Evolutionary conservation across 2,329 filamentous ascomycete species (phyloP), one percentile per base, ranked within the genome.

Genomic region (Penicillium sumatraense): DNA sequence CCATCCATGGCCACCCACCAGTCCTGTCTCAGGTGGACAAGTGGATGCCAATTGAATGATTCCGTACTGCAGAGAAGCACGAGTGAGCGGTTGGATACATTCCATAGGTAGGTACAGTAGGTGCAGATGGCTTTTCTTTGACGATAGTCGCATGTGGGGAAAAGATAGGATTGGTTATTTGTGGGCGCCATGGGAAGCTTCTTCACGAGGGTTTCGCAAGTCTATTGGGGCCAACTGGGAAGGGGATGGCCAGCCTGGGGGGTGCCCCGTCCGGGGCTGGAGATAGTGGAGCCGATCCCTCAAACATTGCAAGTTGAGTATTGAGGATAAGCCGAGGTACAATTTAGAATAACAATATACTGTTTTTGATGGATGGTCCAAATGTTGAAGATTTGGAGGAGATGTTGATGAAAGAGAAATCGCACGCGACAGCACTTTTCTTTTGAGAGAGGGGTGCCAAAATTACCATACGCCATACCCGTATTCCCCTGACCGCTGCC

Each of bases 381-480:
- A 38, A 40, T 49, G 41, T 31, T 42, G 29, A 49, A 18, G 38
- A 47, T 42, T n/a, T n/a, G n/a, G n/a, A 42, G 11, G 27, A 47
- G 36, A 48, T 42, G 29, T 50, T 29, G 42, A 31, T 13, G 42
- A 31, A 14, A 11, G 16, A 46, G 14, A 23, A 27, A 24, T n/a
- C 10, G 23, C 40, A 44, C 11, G n/a, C 21, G n/a, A 16, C 14
- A 10, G 23, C 40, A n/a, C 14, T 3, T 44, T n/a, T 44, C 23
- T 23, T 27, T 13, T 11, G 21, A 44, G n/a, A 27, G 40, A 44
- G 31, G 42, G 49, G 54, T 29, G 38, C 40, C n/a, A 45, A 51
- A 49, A 47, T 49, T 56, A 56, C 49, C 41, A 23, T 54, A 54
- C 52, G 27, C n/a, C n/a, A n/a, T n/a, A n/a, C n/a, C n/a, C n/a